Evolutionary conservation across 768 basidiomycete genomes (phyloP).

Genomic region (Basidioascus undulatus): DNA sequence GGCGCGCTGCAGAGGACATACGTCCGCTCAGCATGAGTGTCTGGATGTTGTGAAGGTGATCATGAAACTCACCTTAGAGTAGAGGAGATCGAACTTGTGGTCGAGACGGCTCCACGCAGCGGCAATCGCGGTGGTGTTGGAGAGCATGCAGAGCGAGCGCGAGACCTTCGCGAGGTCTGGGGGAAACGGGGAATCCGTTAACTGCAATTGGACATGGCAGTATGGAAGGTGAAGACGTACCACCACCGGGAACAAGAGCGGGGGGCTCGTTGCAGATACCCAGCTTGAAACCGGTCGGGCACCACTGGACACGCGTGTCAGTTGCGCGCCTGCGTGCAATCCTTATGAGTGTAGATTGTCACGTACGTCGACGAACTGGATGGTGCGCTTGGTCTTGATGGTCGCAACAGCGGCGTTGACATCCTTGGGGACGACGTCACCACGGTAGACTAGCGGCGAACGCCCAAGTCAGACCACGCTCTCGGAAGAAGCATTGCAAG

Average conservation of each 20-base stretch:
- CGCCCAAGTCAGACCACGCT: constrained; percentile 17
- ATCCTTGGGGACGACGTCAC: constrained; percentile 93
- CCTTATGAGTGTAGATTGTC: background rate
- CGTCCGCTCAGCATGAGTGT: constrained; percentile 10
- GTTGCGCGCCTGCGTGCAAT: too few species aligned
- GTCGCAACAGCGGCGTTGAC: constrained; percentile 72
- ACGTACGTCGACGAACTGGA: constrained; percentile 94
- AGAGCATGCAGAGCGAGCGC: constrained; percentile 91
- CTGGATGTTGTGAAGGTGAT: too few species aligned
- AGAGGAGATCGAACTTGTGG: constrained; percentile 95
- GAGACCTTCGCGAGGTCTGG: constrained; percentile 86
- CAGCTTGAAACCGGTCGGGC: constrained; percentile 93
- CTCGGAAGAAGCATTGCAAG: too few species aligned
- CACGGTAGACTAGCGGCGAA: constrained; percentile 70
- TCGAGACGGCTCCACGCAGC: constrained; percentile 82
- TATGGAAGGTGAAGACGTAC: too few species aligned
- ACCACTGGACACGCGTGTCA: constrained; percentile 20
- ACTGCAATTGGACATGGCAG: too few species aligned
- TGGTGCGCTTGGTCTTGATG: constrained; percentile 93
- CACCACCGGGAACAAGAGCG: constrained; percentile 70
- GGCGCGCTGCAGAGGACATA: constrained; percentile 30
- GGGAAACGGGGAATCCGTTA: too few species aligned
- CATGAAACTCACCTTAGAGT: constrained; percentile 22
- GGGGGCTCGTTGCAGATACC: constrained; percentile 91
- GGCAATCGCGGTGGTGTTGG: constrained; percentile 84